A percentile compares a stretch with the other conserved stretches of the same genome.
Conservation (phyloP, 352 stramenopile species). For the Saprolegnia parasitica region DNA sequence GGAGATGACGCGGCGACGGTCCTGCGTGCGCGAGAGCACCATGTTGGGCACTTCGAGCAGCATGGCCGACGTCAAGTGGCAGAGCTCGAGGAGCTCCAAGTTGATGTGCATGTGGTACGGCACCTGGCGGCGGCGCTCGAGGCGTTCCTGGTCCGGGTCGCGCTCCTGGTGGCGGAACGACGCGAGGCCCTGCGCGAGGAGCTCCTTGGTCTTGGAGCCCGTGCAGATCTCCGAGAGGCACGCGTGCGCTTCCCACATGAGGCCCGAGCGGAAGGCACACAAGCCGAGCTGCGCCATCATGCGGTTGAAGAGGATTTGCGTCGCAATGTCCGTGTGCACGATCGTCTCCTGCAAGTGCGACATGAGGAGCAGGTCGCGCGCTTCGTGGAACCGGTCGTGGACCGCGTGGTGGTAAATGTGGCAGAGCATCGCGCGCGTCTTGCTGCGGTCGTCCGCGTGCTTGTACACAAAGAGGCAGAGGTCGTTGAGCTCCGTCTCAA, state of each 20-base stretch:
- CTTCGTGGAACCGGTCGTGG: slow-evolving; percentile 98
- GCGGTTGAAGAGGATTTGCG: slow-evolving; percentile 97
- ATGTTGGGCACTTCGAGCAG: slow-evolving; percentile 98
- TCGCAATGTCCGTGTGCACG: slow-evolving; percentile 88
- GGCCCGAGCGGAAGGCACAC: slow-evolving; percentile 93
- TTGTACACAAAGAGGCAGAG: slow-evolving; percentile 93
- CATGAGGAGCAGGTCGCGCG: slow-evolving; percentile 98
- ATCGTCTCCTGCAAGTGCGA: slow-evolving; percentile 97
- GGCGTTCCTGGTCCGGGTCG: slow-evolving; percentile 95
- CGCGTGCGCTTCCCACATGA: slow-evolving; percentile 95
- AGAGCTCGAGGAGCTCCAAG: slow-evolving; percentile 96
- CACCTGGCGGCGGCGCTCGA: slow-evolving; percentile 94
- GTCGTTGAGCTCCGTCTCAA: slow-evolving; percentile 80
- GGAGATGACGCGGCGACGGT: slow-evolving; percentile 88
- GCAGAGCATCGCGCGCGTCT: slow-evolving; percentile 97
- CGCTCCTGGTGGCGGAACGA: slow-evolving; percentile 91
- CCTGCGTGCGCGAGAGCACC: slow-evolving; percentile 77
- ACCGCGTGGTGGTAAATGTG: slow-evolving; percentile 97
- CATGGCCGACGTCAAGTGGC: slow-evolving; percentile 97
- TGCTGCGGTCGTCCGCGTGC: slow-evolving; percentile 88
- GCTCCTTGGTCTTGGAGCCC: slow-evolving; percentile 89
- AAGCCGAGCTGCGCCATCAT: slow-evolving; percentile 93
- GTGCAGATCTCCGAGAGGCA: slow-evolving; percentile 97
- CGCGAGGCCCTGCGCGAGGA: slow-evolving; percentile 95
- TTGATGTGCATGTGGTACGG: slow-evolving; percentile 99